A percentile compares a stretch with the other conserved stretches of the same genome.
These are phyloP conservation scores for Rubus idaeus DNA, from an alignment of 306 rosid species.

Conservation along the genomic window DNA sequence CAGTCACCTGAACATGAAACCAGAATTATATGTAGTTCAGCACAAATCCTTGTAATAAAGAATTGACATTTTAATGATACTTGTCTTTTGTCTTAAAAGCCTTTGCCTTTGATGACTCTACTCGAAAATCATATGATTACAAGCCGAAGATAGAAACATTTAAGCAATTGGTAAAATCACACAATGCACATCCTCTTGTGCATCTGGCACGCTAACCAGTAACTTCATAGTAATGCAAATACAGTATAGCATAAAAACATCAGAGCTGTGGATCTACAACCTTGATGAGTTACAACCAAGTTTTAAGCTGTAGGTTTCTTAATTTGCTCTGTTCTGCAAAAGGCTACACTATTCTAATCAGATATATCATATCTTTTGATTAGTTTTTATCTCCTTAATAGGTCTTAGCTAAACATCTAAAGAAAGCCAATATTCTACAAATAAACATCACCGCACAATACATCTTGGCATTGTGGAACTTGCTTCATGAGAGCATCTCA, in stretches of 20 bases:
- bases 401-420: not conserved
- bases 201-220: not conserved
- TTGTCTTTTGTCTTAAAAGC: not conserved
- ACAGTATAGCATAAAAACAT: not conserved
- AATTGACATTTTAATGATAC: not conserved
- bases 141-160: not conserved
- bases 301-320: not conserved
- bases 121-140: constrained; percentile 1
- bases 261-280: not conserved
- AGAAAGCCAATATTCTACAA: not conserved
- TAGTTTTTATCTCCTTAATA: not conserved
- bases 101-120: not conserved
- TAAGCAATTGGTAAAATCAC: not conserved
- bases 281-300: not conserved
- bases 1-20: constrained; percentile 63
- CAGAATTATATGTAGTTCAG: constrained; percentile 11
- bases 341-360: not conserved
- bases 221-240: not conserved
- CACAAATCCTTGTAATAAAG: not conserved
- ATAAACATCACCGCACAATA: not conserved
- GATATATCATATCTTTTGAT: not conserved
- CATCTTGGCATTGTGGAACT: not conserved
- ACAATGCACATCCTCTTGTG: not conserved
- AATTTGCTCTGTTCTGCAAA: constrained; percentile 2
- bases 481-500: not conserved